Base-by-base conservation (phyloP, 2,329 filamentous ascomycete genomes). In the Bipolaris cookei region DNA sequence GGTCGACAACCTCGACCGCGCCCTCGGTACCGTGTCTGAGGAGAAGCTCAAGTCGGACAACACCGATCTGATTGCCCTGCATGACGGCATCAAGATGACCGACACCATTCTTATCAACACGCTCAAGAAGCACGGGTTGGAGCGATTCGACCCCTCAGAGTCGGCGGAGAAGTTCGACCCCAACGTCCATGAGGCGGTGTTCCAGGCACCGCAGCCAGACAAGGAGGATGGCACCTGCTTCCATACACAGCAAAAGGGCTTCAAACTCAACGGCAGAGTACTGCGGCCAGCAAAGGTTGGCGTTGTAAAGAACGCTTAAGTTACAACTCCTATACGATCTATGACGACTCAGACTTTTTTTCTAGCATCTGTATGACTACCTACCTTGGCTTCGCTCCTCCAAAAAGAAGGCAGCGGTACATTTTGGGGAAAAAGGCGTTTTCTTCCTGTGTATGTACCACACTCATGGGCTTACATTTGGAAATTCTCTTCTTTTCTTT, bases 1-100 rank as follows among this genome's bases (percentile, higher is more conserved):
- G 73, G 88, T 99, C 72, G 95, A 99, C 81, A 99, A 98, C 84
- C 88, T 99, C 63, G 95, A 99, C 80, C 93, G 93, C 66, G 95
- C 95, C 41, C 86, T 99, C 41, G 78, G 82, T 62, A 92, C 88
- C 71, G 93, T 97, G 11, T 88, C 91, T 18, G 76, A 84, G 58
- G 88, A 92, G 38, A 91, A 91, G 79, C 83, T 96, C 62, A 82
- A 82, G 20, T 68, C 84, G 50, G 80, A 86, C 21, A 86, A 86
- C 76, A 83, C 90, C 75, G 92, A 97, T 65, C 84, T 98, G 34
- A 80, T 84, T 59, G 90, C 88, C 70, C 85, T 99, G 61, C 88
- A 96, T 78, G 89, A 92, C 62, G 95, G 95, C 54, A 83, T 99
- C 72, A 92, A 92, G 81, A 97, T 99, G 94, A 98, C 94, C 28